These are phyloP conservation scores for Lolium rigidum DNA, from an alignment of 176 grass and related monocot species.

Conservation along the genomic window DNA sequence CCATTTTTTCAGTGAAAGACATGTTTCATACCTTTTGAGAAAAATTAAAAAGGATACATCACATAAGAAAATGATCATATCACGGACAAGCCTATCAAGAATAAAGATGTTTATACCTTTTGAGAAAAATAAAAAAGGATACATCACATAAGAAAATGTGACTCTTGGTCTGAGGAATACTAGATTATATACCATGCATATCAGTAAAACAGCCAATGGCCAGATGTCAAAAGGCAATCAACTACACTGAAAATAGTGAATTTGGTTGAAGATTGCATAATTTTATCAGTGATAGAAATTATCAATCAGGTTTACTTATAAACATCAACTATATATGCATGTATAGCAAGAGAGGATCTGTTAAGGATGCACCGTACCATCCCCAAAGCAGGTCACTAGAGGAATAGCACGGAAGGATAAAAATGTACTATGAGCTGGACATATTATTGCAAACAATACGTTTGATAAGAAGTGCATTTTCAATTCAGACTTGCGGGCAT, in stretches of 20 bases:
- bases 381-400: neutral
- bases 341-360: neutral
- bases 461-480: too few species aligned
- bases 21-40: neutral
- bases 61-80: neutral
- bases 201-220: neutral
- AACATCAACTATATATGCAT: slow-evolving; percentile 6
- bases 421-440: neutral
- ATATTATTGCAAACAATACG: neutral
- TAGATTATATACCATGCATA: neutral
- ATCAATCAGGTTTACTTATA: neutral
- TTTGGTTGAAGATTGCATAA: neutral
- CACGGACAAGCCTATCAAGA: neutral
- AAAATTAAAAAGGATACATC: neutral
- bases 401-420: neutral
- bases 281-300: neutral
- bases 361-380: neutral
- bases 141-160: neutral
- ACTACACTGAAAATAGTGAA: neutral
- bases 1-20: slow-evolving; percentile 8
- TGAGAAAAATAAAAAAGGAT: neutral
- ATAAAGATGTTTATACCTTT: slow-evolving; percentile 2
- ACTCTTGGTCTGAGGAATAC: neutral
- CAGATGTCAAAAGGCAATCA: neutral
- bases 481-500: too few species aligned